phyloP scores from a whole-genome alignment of 192 early-diverging fungal genomes.

The Backusella morwellensis region DNA sequence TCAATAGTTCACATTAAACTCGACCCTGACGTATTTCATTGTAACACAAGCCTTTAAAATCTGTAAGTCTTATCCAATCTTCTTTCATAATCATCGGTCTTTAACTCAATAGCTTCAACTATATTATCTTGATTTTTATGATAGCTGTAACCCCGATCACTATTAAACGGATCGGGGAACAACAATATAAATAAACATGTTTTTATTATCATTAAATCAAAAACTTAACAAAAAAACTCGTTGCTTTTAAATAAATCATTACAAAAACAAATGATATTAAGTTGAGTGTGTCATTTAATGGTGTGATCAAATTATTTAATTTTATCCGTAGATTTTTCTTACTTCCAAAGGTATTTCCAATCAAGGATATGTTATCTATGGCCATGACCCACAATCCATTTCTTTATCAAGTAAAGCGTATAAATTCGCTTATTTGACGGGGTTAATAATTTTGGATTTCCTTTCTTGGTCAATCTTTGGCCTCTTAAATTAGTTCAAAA shows the following conservation, averaged over 20 bases:
- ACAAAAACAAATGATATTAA: neutral
- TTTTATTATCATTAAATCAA: neutral
- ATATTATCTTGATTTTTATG: neutral
- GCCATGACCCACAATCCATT: neutral
- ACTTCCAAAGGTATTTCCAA: neutral
- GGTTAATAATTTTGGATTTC: neutral
- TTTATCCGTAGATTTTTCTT: neutral
- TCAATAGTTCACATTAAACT: neutral
- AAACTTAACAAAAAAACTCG: neutral
- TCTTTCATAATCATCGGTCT: neutral
- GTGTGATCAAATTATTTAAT: conserved; percentile 1
- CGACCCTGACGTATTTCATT: neutral
- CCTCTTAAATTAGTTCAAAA: neutral
- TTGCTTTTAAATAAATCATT: neutral
- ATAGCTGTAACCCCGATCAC: conserved; percentile 7
- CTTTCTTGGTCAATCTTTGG: neutral
- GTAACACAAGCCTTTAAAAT: neutral
- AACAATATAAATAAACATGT: neutral
- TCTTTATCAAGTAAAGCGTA: conserved; percentile 2
- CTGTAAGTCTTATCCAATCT: conserved; percentile 2
- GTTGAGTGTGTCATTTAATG: neutral
- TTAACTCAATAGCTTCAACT: conserved; percentile 3
- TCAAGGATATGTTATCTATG: neutral
- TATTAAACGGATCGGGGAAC: conserved; percentile 7
- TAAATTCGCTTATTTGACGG: neutral